Evolutionary conservation across 495 filamentous ascomycete species (phyloP).

Genomic region (Aspergillus avenaceus): DNA sequence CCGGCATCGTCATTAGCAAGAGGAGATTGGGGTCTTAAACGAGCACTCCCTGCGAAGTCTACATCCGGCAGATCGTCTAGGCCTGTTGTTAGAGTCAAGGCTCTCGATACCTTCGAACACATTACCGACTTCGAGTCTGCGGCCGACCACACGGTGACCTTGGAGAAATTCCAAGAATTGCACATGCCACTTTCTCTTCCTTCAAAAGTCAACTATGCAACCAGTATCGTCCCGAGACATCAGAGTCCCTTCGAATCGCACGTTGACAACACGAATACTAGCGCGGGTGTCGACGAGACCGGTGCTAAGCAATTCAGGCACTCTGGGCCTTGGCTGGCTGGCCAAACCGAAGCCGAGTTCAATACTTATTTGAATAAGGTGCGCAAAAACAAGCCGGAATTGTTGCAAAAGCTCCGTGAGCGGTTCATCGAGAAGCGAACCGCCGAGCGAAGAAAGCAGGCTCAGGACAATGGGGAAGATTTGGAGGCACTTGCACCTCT

Average conservation of each 20-base stretch:
- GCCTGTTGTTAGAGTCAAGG: conserved; percentile 64
- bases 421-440: conserved; percentile 38
- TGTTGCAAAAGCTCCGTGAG: conserved; percentile 56
- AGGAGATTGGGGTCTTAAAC: conserved; percentile 95
- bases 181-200: conserved; percentile 59
- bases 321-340: conserved; percentile 75
- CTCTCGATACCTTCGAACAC: conserved; percentile 84
- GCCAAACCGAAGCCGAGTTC: conserved; percentile 71
- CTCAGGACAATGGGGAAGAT: conserved; percentile 45
- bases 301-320: conserved; percentile 36
- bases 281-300: conserved; percentile 33
- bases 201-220: conserved; percentile 23
- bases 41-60: conserved; percentile 69
- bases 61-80: conserved; percentile 63
- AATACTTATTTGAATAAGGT: conserved; percentile 59
- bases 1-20: conserved; percentile 64
- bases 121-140: conserved; percentile 87
- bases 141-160: conserved; percentile 72
- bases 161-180: conserved; percentile 85
- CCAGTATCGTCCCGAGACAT: conserved; percentile 26
- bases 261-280: conserved; percentile 49
- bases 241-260: conserved; percentile 28
- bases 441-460: conserved; percentile 34
- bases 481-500: conserved; percentile 26
- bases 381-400: conserved; percentile 54